These are phyloP conservation scores for Macrolepiota fuliginosa DNA, from an alignment of 768 basidiomycete genomes.

Conservation along the genomic window DNA sequence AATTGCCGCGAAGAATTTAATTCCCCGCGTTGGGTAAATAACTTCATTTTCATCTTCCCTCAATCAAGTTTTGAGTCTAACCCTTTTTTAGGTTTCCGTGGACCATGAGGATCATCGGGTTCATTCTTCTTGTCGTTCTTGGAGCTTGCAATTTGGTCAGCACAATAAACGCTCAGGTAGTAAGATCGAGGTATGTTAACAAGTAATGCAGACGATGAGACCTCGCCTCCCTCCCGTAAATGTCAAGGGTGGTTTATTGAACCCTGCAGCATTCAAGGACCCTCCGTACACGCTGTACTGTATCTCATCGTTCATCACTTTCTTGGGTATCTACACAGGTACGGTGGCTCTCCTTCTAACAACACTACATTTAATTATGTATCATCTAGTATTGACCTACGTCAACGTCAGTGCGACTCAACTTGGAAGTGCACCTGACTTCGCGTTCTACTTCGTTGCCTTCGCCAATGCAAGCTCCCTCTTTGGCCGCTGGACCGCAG, in stretches of 20 bases:
- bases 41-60: background rate
- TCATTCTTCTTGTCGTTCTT: conserved; percentile 53
- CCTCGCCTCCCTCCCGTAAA: conserved; percentile 56
- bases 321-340: conserved; percentile 73
- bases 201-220: conserved; percentile 29
- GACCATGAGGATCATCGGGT: conserved; percentile 72
- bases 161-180: background rate
- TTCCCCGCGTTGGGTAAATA: conserved; percentile 44
- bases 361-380: background rate
- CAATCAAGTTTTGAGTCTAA: background rate
- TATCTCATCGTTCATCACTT: conserved; percentile 43
- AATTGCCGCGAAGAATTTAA: conserved; percentile 53
- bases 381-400: conserved; percentile 60
- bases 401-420: conserved; percentile 55
- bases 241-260: conserved; percentile 57
- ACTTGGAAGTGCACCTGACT: conserved; percentile 45
- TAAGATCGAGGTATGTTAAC: background rate
- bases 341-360: conserved; percentile 11
- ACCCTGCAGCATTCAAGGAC: conserved; percentile 48
- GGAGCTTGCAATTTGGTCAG: conserved; percentile 52
- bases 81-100: conserved; percentile 57
- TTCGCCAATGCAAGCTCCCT: conserved; percentile 68
- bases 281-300: conserved; percentile 53
- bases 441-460: conserved; percentile 64
- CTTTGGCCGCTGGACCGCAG: conserved; percentile 57